Evolutionary conservation across 1,284 basidiomycete genomes (phyloP), one percentile per base, ranked within the genome.

Genomic region (Leccinum solheimii): DNA sequence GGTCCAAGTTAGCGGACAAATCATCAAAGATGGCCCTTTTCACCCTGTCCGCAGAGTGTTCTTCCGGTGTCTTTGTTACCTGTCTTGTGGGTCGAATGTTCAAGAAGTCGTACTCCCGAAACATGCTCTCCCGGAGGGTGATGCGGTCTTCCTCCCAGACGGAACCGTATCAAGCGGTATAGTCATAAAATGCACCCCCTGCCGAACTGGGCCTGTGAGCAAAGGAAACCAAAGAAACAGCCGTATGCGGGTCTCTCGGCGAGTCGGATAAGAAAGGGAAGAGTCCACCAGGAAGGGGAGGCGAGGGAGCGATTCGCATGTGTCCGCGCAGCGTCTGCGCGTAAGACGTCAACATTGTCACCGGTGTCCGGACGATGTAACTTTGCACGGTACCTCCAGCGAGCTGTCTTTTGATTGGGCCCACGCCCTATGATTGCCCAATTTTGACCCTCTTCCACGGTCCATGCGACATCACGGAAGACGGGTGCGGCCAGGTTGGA

Each of bases 161-260:
- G 0, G 91, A 88, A 23, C 92, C 94, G 72, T 96, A 98, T 3
- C 94, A 86, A 1, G 94, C 92, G 0, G 93, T 92, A 71, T 91
- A 97, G 76, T 97, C 95, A 63, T 91, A 91, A 75, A 97, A 98
- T n/a, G 83, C 91, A 6, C 89, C 82, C 0, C 86, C 83, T 0
- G 82, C 76, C 0, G 82, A 78, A 50, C 78, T 80, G 5, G 80
- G 78, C 48, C 87, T 82, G 61, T 91, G 86, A 0, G 87, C 83
- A 69, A 95, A 95, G 0, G 90, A 89, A 5, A 95, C 88, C 52
- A 90, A 80, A 6, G 85, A 78, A 40, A 94, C 76, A 16, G 78
- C 76, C 7, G 79, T 73, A 61, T 84, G 80, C 0, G 84, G 79
- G 62, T 89, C 82, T 5, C 67, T 66, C 48, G 69, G 63, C 5